Evolutionary conservation across 768 basidiomycete genomes (phyloP).

Genomic region (Tremella mesenterica): DNA sequence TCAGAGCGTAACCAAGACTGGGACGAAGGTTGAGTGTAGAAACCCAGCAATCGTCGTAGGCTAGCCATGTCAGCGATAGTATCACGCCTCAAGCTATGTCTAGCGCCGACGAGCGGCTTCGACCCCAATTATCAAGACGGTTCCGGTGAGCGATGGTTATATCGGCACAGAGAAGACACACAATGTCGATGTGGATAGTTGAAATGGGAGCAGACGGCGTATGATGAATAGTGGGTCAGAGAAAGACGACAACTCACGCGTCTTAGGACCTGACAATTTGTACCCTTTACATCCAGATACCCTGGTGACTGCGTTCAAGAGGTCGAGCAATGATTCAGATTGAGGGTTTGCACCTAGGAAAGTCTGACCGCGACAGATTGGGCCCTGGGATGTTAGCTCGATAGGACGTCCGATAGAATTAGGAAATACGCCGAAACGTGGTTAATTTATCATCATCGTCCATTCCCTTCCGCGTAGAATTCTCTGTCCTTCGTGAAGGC

Average conservation of each 20-base stretch:
- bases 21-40: slow-evolving; percentile 46
- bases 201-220: neutral
- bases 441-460: neutral
- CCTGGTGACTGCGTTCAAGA: slow-evolving; percentile 46
- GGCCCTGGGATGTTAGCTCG: slow-evolving; percentile 7
- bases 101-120: neutral
- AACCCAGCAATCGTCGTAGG: slow-evolving; percentile 44
- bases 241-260: slow-evolving; percentile 40
- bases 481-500: neutral
- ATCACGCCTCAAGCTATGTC: neutral
- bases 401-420: neutral
- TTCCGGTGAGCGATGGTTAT: neutral
- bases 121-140: neutral
- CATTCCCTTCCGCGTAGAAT: neutral
- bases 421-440: neutral
- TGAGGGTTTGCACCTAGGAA: slow-evolving; percentile 48
- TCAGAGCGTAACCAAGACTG: slow-evolving; percentile 44
- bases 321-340: slow-evolving; percentile 48
- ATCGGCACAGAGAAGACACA: neutral
- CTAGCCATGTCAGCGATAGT: slow-evolving; percentile 20
- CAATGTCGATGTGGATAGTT: neutral
- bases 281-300: slow-evolving; percentile 47
- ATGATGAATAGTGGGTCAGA: neutral
- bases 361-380: slow-evolving; percentile 45
- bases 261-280: slow-evolving; percentile 42